A percentile compares a stretch with the other conserved stretches of the same genome.
These are phyloP conservation scores for Penicillium vulpinum DNA, from an alignment of 2,329 filamentous ascomycete genomes.

Conservation along the genomic window DNA sequence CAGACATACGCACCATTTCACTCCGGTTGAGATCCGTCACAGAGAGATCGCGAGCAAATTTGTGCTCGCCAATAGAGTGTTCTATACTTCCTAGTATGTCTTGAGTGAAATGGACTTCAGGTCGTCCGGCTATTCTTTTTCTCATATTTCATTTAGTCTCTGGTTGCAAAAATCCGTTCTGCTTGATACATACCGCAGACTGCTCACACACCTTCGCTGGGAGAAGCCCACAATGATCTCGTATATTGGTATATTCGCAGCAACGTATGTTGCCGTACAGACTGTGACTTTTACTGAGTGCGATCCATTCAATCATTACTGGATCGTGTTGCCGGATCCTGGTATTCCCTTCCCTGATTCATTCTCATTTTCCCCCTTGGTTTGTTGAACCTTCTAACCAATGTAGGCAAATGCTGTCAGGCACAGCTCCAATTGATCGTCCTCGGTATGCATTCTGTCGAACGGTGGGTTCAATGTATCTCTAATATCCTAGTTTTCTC, in stretches of 20 bases:
- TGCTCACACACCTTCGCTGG: conserved; percentile 15
- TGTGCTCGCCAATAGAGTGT: conserved; percentile 34
- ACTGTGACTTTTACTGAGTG: conserved; percentile 20
- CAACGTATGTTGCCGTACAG: conserved; percentile 15
- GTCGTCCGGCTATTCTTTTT: neutral
- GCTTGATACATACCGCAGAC: conserved; percentile 18
- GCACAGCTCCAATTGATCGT: conserved; percentile 19
- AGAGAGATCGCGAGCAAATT: conserved; percentile 39
- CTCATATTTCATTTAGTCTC: conserved; percentile 13
- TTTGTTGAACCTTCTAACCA: conserved; percentile 1
- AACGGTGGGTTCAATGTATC: neutral
- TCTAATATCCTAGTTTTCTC: neutral
- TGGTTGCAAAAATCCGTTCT: conserved; percentile 19
- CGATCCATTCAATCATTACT: conserved; percentile 18
- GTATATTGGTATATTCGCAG: conserved; percentile 12
- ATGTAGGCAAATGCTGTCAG: conserved; percentile 10
- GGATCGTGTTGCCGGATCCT: conserved; percentile 17
- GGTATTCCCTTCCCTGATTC: conserved; percentile 3
- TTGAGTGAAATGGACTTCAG: conserved; percentile 4
- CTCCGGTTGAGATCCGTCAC: conserved; percentile 33
- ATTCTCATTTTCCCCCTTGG: neutral
- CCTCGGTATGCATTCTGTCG: conserved; percentile 10
- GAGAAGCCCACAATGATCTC: conserved; percentile 15
- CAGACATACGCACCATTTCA: conserved; percentile 29
- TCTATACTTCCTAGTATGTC: conserved; percentile 41